Evolutionary conservation across 805 yeast genomes (phyloP).

Genomic region (Clavispora carvajalis): DNA sequence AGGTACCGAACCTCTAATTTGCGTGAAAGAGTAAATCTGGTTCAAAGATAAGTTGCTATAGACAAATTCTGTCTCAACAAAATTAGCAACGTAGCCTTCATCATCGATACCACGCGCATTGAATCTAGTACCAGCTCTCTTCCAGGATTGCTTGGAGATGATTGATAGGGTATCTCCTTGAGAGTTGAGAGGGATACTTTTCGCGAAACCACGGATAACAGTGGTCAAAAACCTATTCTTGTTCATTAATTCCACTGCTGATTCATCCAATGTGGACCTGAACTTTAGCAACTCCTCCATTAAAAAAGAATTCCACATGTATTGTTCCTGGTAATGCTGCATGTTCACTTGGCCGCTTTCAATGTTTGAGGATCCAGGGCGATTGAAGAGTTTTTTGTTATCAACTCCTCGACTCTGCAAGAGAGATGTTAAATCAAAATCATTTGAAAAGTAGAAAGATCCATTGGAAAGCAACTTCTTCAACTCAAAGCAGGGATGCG

Average conservation of each 20-base stretch:
- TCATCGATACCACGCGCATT: constrained; percentile 19
- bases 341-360: constrained; percentile 4
- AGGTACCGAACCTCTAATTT: constrained; percentile 95
- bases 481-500: constrained; percentile 79
- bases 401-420: constrained; percentile 70
- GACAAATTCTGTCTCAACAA: constrained; percentile 64
- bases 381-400: constrained; percentile 15
- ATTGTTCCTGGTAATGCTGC: constrained; percentile 65
- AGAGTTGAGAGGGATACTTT: constrained; percentile 49
- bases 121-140: constrained; percentile 27
- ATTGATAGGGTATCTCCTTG: constrained; percentile 55
- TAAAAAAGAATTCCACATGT: constrained; percentile 96
- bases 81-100: constrained; percentile 18
- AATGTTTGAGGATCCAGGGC: constrained; percentile 2
- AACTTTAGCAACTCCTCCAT: constrained; percentile 76
- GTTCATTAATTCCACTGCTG: constrained; percentile 58
- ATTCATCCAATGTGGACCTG: constrained; percentile 62
- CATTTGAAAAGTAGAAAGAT: constrained; percentile 86
- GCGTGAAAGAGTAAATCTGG: constrained; percentile 69
- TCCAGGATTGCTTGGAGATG: constrained; percentile 94
- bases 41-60: constrained; percentile 41
- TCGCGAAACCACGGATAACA: constrained; percentile 93
- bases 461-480: constrained; percentile 78
- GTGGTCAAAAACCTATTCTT: constrained; percentile 80
- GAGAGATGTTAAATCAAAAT: constrained; percentile 86